A percentile compares a stretch with the other conserved stretches of the same genome.
Evolutionary conservation across 495 filamentous ascomycete species (phyloP).

Genomic region (Penicillium cosmopolitanum): DNA sequence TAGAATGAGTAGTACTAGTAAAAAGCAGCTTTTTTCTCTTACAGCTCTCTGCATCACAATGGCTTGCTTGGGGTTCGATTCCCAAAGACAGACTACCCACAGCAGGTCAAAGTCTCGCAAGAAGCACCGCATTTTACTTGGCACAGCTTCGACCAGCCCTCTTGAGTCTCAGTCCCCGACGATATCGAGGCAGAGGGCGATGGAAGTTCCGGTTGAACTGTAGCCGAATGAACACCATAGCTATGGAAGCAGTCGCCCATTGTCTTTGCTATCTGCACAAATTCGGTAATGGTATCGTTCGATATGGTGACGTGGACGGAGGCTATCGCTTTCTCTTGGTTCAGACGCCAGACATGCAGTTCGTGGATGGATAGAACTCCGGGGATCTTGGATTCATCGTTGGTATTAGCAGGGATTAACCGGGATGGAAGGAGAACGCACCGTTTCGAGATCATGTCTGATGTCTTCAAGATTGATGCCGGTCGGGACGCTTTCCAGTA

Average conservation of each 20-base stretch:
- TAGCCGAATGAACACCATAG: slow-evolving; percentile 50
- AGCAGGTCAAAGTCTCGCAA: too few species aligned
- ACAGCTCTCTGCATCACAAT: too few species aligned
- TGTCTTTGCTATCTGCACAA: slow-evolving; percentile 38
- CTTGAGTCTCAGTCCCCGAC: too few species aligned
- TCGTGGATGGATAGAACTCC: slow-evolving; percentile 47
- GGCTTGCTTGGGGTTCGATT: too few species aligned
- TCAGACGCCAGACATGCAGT: slow-evolving; percentile 52
- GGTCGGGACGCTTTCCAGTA: slow-evolving; percentile 79
- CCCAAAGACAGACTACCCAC: too few species aligned
- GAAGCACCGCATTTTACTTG: too few species aligned
- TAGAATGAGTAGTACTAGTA: too few species aligned
- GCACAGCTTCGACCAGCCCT: too few species aligned
- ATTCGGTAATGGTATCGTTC: slow-evolving; percentile 29
- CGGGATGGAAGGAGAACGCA: slow-evolving; percentile 3
- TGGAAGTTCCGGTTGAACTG: slow-evolving; percentile 45
- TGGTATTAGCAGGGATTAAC: neutral
- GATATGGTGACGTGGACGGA: slow-evolving; percentile 43
- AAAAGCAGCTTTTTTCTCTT: too few species aligned
- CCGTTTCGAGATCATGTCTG: slow-evolving; percentile 62
- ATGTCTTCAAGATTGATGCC: slow-evolving; percentile 75
- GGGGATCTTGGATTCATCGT: slow-evolving; percentile 24
- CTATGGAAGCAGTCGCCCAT: slow-evolving; percentile 50
- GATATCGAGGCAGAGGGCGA: too few species aligned
- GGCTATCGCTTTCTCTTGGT: slow-evolving; percentile 49